Base-by-base conservation (phyloP, 441 rosid genomes). In the Eruca vesicaria region DNA sequence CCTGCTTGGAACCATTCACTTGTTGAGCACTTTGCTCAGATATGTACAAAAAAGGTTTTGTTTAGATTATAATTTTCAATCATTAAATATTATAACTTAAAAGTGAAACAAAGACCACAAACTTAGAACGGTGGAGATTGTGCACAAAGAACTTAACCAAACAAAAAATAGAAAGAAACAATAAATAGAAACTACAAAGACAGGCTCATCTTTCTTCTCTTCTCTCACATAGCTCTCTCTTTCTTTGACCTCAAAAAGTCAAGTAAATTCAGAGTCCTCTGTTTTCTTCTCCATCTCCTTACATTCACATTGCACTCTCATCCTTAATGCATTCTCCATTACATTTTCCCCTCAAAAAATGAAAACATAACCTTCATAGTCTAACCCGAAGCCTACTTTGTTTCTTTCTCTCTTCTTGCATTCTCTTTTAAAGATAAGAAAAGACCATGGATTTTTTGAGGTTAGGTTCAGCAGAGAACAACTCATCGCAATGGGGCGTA, bases 121-220 rank as follows among this genome's bases (percentile, higher is more conserved):
- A 48, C 15, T 15, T 48, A 48, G 53, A 48, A 48, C 53, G 19
- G 53, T 48, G 53, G 53, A 48, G 53, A 48, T 15, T 48, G 15
- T 48, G 19, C 53, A 9, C 20, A 15, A 48, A 15, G 20, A 48
- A 16, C 53, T n/a, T 16, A 48, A 48, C 53, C 53, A 48, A 16
- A 48, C 50, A 57, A 76, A 41, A 55, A 76, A 41, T 63, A 76
- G 75, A 63, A 55, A 56, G 52, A 63, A 55, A 26, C 19, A 75
- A 50, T 11, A 59, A 60, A 60, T 68, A 33, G 78, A 50, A 75
- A 68, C 63, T 61, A 75, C 69, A 68, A 69, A 32, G 50, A 76
- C 33, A 57, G 50, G 74, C 1, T 55, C 75, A 63, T 55, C 2
- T 63, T 76, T 32, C 61, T 41, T 70, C 61, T 55, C 59, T 63